Evolutionary conservation across 129 eudicot genomes (phyloP).

Genomic region (Solidago caesia): DNA sequence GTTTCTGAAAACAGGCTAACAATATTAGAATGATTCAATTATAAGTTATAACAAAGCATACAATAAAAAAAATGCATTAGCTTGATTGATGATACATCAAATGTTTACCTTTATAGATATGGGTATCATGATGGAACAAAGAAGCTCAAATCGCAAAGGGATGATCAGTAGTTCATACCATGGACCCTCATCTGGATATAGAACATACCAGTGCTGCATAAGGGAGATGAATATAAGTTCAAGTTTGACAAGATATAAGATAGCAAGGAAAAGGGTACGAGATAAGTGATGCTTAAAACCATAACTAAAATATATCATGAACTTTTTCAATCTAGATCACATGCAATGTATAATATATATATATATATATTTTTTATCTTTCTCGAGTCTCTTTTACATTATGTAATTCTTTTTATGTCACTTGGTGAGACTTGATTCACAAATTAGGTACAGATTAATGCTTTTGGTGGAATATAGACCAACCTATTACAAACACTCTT

Average conservation of each 20-base stretch:
- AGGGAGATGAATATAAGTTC: slow-evolving; percentile 23
- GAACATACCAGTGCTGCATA: slow-evolving; percentile 95
- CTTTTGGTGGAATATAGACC: slow-evolving; percentile 3
- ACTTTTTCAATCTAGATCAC: not conserved
- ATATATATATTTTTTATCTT: no score
- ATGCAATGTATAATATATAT: not conserved
- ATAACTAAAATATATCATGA: slow-evolving; percentile 8
- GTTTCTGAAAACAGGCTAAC: slow-evolving; percentile 4
- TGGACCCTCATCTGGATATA: slow-evolving; percentile 83
- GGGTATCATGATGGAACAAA: slow-evolving; percentile 99
- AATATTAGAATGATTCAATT: slow-evolving; percentile 14
- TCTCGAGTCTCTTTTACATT: not conserved
- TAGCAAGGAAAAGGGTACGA: slow-evolving; percentile 5
- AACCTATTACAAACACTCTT: not conserved
- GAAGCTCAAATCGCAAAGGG: slow-evolving; percentile 96
- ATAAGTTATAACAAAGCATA: slow-evolving; percentile 12
- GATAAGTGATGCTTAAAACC: slow-evolving; percentile 4
- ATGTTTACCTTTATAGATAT: slow-evolving; percentile 83
- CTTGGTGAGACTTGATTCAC: not conserved
- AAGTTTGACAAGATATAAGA: slow-evolving; percentile 10
- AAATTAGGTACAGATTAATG: not conserved
- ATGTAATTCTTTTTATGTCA: not conserved
- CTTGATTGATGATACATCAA: slow-evolving; percentile 5
- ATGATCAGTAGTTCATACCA: slow-evolving; percentile 93
- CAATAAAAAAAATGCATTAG: not conserved